A percentile compares a stretch with the other conserved stretches of the same genome.
phyloP scores from a whole-genome alignment of 2,329 filamentous ascomycete species.

The Aspergillus arachidicola region DNA sequence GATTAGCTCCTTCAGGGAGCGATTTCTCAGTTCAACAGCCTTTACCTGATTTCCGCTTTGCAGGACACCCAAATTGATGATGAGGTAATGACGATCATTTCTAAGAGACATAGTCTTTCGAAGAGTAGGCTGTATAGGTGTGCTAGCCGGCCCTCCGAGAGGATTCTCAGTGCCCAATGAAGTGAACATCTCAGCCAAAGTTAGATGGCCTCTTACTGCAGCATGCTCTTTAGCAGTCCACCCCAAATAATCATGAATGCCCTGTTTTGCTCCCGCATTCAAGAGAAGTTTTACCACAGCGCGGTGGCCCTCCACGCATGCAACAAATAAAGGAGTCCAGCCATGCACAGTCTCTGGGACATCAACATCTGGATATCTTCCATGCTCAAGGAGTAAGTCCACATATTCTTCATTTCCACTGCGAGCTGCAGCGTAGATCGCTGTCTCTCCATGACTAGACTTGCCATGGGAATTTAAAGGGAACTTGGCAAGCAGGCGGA shows the following conservation, averaged over 20 bases:
- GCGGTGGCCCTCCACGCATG: slow-evolving; percentile 30
- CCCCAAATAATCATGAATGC: slow-evolving; percentile 28
- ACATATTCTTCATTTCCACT: slow-evolving; percentile 12
- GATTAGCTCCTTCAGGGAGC: neutral
- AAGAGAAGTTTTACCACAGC: slow-evolving; percentile 30
- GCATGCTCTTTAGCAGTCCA: slow-evolving; percentile 42
- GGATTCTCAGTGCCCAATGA: slow-evolving; percentile 2
- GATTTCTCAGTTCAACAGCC: slow-evolving; percentile 2
- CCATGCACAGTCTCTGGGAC: slow-evolving; percentile 23
- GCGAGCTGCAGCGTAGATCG: slow-evolving; percentile 1
- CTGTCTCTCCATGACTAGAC: neutral
- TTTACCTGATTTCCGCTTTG: slow-evolving; percentile 9
- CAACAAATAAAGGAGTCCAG: slow-evolving; percentile 40
- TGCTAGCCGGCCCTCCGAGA: slow-evolving; percentile 3
- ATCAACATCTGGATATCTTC: slow-evolving; percentile 16
- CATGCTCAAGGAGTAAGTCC: neutral
- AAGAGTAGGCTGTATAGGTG: neutral
- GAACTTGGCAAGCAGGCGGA: neutral
- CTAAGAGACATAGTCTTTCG: neutral
- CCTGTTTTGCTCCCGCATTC: slow-evolving; percentile 26
- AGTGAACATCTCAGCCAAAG: slow-evolving; percentile 24
- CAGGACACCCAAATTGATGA: slow-evolving; percentile 15
- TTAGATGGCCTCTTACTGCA: slow-evolving; percentile 36
- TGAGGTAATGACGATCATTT: neutral
- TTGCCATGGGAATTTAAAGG: neutral